Evolutionary conservation across 1,284 basidiomycete genomes (phyloP), one percentile per base, ranked within the genome.

Genomic region (Megacollybia platyphylla): DNA sequence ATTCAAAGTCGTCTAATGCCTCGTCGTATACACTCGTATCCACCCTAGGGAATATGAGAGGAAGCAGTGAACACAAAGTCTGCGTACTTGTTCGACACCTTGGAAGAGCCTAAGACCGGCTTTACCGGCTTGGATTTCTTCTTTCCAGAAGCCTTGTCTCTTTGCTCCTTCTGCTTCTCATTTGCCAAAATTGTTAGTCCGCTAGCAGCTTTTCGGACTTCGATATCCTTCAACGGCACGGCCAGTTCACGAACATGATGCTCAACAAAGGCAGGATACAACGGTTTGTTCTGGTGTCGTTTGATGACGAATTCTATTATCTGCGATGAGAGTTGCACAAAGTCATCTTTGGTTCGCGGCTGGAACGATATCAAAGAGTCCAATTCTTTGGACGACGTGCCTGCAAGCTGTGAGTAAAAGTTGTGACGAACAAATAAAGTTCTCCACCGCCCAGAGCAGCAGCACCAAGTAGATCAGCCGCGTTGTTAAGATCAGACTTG

Each of bases 91-190:
- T 55, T 64, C 20, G 66, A 64, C 30, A 66, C 61, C 58, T 87
- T 91, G 49, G 74, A 64, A n/a, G 76, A 72, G 9, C 85, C 89
- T 27, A 93, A 60, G 1, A 53, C 70, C 20, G 87, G 87, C 59
- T 85, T 92, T n/a, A 69, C 61, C 7, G 73, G 62, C 58, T 86
- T 82, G 46, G 76, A 70, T 66, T 92, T 93, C 70, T 91, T 92
- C 76, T 92, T 93, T 17, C 88, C 87, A 49, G 77, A 81, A 0
- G 79, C 70, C 62, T 87, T 89, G 39, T 91, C 89, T 47, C 82
- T 69, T 57, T 82, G 77, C 58, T 90, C 88, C 61, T 79, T 87
- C 66, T 92, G 88, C 66, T 97, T 97, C 66, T 92, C 89, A 57
- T 93, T 94, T 40, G 89, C 85, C 8, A 96, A 67, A 1, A 87